phyloP scores from a whole-genome alignment of 164 flowering plant genomes.

The Aristolochia contorta region DNA sequence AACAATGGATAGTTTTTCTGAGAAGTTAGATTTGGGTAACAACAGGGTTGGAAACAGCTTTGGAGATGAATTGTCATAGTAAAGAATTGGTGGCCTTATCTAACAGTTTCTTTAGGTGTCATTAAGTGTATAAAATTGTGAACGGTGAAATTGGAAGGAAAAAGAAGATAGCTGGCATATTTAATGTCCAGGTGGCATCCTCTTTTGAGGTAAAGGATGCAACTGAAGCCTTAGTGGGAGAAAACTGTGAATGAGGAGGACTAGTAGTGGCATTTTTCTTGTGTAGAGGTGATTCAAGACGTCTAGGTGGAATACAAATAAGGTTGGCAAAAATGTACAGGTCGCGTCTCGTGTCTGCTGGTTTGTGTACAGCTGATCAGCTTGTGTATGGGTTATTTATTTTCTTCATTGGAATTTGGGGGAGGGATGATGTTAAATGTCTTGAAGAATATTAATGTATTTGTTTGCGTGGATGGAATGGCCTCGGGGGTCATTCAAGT shows the following conservation, averaged over 20 bases:
- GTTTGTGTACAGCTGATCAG: conserved; percentile 11
- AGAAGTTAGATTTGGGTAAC: conserved; percentile 22
- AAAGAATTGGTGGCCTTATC: background rate
- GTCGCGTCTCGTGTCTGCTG: conserved; percentile 2
- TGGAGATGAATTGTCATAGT: background rate
- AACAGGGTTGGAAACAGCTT: conserved; percentile 7
- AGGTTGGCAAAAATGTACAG: conserved; percentile 13
- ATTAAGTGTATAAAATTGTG: conserved; percentile 24
- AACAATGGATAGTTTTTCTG: conserved; percentile 29
- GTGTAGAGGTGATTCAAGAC: conserved; percentile 16
- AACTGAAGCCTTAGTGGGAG: conserved; percentile 3
- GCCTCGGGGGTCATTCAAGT: background rate
- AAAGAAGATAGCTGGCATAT: conserved; percentile 2
- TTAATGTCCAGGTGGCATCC: conserved; percentile 16
- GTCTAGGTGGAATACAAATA: conserved; percentile 12
- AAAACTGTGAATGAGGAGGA: conserved; percentile 17
- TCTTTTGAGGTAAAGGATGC: conserved; percentile 24
- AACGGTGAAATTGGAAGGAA: conserved; percentile 2
- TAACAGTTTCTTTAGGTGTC: conserved; percentile 13
- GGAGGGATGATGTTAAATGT: background rate
- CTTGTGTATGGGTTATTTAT: conserved; percentile 9
- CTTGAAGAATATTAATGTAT: background rate
- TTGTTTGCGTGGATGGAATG: background rate
- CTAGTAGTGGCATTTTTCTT: conserved; percentile 7
- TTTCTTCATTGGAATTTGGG: background rate